Base-by-base conservation (phyloP, 768 basidiomycete genomes). In the Rossbeevera mucosa region DNA sequence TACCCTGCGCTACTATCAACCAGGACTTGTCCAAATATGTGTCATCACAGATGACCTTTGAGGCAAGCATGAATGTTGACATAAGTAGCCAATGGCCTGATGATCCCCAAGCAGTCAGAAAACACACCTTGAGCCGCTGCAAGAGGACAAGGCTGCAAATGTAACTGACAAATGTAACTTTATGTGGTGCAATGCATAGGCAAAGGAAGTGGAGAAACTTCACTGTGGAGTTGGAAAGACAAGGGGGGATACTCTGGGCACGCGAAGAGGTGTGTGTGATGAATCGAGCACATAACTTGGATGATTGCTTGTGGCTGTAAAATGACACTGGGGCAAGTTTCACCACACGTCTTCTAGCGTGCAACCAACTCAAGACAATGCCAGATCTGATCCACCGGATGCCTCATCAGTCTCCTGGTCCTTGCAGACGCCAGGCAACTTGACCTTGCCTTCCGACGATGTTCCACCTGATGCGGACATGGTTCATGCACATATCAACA, bases 11-110 rank as follows among this genome's bases (percentile, higher is more conserved):
- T 36, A 94, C 92, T 42, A 94, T 87, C 5, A 82, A 81, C 92
- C 92, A 94, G 0, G 87, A 89, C 65, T 92, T 91, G 79, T 94
- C 94, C 14, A 88, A 91, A 67, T 94, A 94, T 0, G 91, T 94
- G 61, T 94, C 91, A 73, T 94, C 91, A 71, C 91, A 93, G 45
- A 92, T 87, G n/a, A 93, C 87, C 64, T 85, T 85, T 3, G 76
- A 79, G 0, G 83, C 76, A 59, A 86, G 81, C 86, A 88, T 88
- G 63, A 87, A 85, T 0, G 86, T 83, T 0, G 82, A 83, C 13
- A 88, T 79, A 61, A 87, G 87, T 0, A 88, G 64, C 0, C 87
- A 77, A 50, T 88, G 86, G 0, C 87, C 87, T 0, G 82, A 85
- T 1, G 83, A 85, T 18, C 86, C 86, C 47, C 83, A 79, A n/a